Conservation (phyloP, 2,329 filamentous ascomycete genomes). For the Sclerotinia borealis region DNA sequence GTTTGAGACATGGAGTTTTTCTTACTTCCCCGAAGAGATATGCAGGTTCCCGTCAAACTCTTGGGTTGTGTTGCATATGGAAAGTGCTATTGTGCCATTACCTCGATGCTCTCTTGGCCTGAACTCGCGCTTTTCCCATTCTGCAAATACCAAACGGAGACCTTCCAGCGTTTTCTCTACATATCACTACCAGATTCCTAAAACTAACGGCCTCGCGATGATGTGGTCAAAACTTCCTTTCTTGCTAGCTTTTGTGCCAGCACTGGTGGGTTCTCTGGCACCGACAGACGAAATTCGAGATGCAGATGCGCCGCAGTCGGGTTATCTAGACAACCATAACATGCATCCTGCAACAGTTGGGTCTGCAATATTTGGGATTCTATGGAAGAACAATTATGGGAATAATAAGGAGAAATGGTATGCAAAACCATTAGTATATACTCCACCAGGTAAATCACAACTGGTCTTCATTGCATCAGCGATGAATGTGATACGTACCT, state of each 20-base stretch:
- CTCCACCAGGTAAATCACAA: slow-evolving; percentile 42
- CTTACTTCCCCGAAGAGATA: neutral
- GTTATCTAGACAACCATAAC: slow-evolving; percentile 48
- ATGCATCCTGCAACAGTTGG: slow-evolving; percentile 54
- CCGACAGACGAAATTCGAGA: slow-evolving; percentile 23
- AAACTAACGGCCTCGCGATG: neutral
- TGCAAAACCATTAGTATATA: slow-evolving; percentile 48
- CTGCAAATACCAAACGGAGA: neutral
- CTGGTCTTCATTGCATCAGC: slow-evolving; percentile 51
- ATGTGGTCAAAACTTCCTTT: neutral
- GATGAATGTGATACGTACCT: slow-evolving; percentile 52
- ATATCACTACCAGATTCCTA: neutral
- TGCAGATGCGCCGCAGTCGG: slow-evolving; percentile 34
- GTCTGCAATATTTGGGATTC: slow-evolving; percentile 47
- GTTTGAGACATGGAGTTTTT: neutral
- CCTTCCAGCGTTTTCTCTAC: neutral
- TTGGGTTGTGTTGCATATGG: neutral
- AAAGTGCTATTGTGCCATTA: neutral
- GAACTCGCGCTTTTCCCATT: neutral
- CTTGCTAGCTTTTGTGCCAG: slow-evolving; percentile 10
- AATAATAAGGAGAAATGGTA: slow-evolving; percentile 46
- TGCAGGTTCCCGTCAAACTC: neutral
- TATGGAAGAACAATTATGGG: slow-evolving; percentile 40
- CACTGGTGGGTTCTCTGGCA: slow-evolving; percentile 15
- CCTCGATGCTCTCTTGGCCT: neutral